A percentile compares a stretch with the other conserved stretches of the same genome.
Evolutionary conservation across 257 asterid genomes (phyloP).

Genomic region (Catharanthus roseus): DNA sequence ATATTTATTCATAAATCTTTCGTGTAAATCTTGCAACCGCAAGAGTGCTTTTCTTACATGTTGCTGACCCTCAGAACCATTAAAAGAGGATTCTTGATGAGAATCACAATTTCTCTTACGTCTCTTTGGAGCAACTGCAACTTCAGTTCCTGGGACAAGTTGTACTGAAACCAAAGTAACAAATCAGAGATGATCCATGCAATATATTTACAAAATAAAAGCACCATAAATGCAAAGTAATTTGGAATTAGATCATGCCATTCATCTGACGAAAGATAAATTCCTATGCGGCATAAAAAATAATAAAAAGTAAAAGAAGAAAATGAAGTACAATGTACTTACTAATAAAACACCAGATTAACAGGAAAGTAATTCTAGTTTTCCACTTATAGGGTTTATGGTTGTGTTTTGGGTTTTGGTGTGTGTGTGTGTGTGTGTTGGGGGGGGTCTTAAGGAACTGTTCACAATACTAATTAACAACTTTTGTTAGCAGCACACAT

Average conservation of each 20-base stretch:
- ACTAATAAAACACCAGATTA: neutral
- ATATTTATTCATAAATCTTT: conserved; percentile 36
- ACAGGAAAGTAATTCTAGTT: neutral
- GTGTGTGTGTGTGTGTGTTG: too few relatives aligned
- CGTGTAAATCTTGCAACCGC: conserved; percentile 68
- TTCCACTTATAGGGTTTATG: neutral
- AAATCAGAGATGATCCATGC: conserved; percentile 22
- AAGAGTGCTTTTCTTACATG: conserved; percentile 51
- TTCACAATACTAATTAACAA: too few relatives aligned
- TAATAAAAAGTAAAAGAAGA: neutral
- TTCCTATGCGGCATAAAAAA: neutral
- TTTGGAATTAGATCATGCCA: neutral
- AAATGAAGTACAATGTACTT: too few relatives aligned
- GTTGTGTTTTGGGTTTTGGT: too few relatives aligned
- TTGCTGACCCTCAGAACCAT: conserved; percentile 33
- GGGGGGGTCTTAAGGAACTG: neutral
- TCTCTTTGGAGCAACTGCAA: conserved; percentile 92
- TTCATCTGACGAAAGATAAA: neutral
- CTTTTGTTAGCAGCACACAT: neutral
- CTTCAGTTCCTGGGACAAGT: conserved; percentile 94
- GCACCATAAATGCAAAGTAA: neutral
- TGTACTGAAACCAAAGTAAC: conserved; percentile 53
- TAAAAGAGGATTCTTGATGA: conserved; percentile 30
- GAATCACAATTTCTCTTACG: conserved; percentile 45
- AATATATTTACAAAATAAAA: neutral